Evolutionary conservation across 768 basidiomycete genomes (phyloP).

Genomic region (Boletus reticuloceps): DNA sequence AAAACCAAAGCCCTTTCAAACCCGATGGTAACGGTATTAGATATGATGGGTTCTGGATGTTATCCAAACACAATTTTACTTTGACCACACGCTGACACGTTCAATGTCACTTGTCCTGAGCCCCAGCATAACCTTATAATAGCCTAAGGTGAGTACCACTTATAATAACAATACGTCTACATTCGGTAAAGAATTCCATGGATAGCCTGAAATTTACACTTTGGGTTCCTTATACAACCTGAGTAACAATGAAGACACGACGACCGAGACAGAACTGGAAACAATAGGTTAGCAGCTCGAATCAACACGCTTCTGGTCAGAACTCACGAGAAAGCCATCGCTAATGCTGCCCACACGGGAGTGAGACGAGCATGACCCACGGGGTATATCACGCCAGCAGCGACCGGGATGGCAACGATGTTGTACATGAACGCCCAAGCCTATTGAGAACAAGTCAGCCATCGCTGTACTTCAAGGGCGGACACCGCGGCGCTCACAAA

Average conservation of each 20-base stretch:
- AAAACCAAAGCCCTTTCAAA: too few relatives aligned
- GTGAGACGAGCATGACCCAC: conserved; percentile 58
- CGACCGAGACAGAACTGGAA: conserved; percentile 59
- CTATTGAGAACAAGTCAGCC: conserved; percentile 31
- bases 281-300: background rate
- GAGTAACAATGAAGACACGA: conserved; percentile 59
- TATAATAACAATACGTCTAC: too few relatives aligned
- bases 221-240: conserved; percentile 45
- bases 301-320: background rate
- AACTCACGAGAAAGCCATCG: conserved; percentile 74
- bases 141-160: too few relatives aligned
- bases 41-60: too few relatives aligned
- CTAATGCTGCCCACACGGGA: conserved; percentile 79
- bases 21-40: too few relatives aligned
- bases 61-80: too few relatives aligned
- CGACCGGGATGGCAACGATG: conserved; percentile 63
- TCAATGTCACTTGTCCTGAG: too few relatives aligned
- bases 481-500: conserved; percentile 47
- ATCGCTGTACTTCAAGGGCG: background rate
- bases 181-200: too few relatives aligned
- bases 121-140: too few relatives aligned
- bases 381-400: conserved; percentile 77
- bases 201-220: background rate
- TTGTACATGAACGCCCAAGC: conserved; percentile 72
- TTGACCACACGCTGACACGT: too few relatives aligned